These are phyloP conservation scores for Chlorella sp. DNA, from an alignment of 139 green algal species.

Conservation along the genomic window DNA sequence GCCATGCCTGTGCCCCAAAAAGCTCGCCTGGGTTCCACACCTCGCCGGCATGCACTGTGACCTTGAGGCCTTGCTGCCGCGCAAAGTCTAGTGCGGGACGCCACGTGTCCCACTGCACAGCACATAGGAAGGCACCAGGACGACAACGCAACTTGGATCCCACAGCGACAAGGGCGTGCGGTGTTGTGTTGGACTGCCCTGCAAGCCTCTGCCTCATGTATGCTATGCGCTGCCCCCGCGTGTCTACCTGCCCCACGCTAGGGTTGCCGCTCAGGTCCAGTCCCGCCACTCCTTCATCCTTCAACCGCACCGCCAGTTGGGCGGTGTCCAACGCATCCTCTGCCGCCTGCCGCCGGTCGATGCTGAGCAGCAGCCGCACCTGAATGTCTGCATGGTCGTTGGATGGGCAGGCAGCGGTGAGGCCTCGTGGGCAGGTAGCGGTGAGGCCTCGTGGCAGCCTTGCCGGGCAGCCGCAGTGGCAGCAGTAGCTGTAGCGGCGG, in stretches of 20 bases:
- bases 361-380: constrained; percentile 80
- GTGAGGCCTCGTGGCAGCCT: too few species aligned
- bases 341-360: constrained; percentile 73
- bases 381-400: constrained; percentile 31
- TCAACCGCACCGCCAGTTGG: constrained; percentile 47
- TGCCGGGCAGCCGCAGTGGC: too few species aligned
- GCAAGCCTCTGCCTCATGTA: background rate
- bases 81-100: constrained; percentile 58
- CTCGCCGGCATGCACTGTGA: constrained; percentile 81
- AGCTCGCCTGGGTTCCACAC: constrained; percentile 18
- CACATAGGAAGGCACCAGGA: too few species aligned
- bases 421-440: too few species aligned
- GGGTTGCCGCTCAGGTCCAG: constrained; percentile 85
- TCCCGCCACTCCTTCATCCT: constrained; percentile 59
- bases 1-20: background rate
- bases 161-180: too few species aligned
- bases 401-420: background rate
- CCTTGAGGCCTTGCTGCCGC: constrained; percentile 54
- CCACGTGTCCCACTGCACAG: constrained; percentile 58
- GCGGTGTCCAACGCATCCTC: constrained; percentile 72
- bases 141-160: too few species aligned
- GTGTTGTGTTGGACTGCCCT: background rate
- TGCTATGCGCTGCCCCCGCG: background rate
- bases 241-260: constrained; percentile 41
- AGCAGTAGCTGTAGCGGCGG: too few species aligned